Conservation (phyloP, 1,284 basidiomycete genomes). For the Heliocybe sulcata region DNA sequence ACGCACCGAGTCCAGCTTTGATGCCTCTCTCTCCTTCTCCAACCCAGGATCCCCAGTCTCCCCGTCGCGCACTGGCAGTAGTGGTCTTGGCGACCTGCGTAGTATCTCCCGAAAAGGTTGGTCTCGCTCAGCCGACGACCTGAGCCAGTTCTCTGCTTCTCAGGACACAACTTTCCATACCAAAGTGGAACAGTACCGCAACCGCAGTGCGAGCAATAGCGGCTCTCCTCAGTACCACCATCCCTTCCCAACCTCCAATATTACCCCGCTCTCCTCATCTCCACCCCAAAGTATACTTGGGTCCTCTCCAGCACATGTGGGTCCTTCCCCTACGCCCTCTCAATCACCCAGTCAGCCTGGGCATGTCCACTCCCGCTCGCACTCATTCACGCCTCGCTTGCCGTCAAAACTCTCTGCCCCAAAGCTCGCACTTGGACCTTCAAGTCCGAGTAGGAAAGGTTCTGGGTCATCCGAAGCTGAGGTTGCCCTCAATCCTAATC, state of each 20-base stretch:
- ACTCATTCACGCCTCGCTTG: constrained; percentile 64
- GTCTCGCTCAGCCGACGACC: constrained; percentile 75
- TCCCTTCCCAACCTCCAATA: constrained; percentile 19
- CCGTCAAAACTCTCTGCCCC: constrained; percentile 57
- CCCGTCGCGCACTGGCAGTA: constrained; percentile 16
- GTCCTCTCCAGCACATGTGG: constrained; percentile 16
- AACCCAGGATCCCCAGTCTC: constrained; percentile 32
- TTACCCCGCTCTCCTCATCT: constrained; percentile 5
- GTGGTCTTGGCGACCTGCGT: constrained; percentile 58
- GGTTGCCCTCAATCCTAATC: constrained; percentile 9
- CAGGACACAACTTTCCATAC: constrained; percentile 40
- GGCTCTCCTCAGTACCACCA: constrained; percentile 23
- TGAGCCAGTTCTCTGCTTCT: constrained; percentile 45
- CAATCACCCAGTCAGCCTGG: constrained; percentile 10
- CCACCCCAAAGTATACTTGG: background rate
- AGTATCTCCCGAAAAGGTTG: constrained; percentile 61
- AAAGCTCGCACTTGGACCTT: constrained; percentile 30
- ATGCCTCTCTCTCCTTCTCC: constrained; percentile 29
- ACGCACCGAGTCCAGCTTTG: constrained; percentile 37
- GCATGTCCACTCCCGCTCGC: constrained; percentile 49
- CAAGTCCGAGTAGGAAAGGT: constrained; percentile 47
- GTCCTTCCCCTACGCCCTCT: constrained; percentile 17
- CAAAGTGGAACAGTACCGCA: constrained; percentile 55
- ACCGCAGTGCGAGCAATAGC: constrained; percentile 32
- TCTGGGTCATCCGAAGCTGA: constrained; percentile 34